A percentile compares a stretch with the other conserved stretches of the same genome.
phyloP scores from a whole-genome alignment of 1,284 basidiomycete species.

The Apiotrichum mycotoxinovorans region DNA sequence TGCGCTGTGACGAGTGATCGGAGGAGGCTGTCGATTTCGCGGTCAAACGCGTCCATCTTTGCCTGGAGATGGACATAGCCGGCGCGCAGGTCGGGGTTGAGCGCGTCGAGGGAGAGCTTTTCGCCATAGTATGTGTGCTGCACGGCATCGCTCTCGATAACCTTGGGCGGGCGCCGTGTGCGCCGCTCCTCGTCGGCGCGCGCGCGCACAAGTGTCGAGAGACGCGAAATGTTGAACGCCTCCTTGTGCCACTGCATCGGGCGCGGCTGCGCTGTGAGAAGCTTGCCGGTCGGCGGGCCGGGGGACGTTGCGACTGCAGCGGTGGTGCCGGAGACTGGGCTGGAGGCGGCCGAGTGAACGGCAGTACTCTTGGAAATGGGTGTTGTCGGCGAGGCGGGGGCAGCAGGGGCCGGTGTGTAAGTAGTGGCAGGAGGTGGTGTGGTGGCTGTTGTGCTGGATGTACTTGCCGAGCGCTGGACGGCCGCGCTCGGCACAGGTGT shows the following conservation, averaged over 20 bases:
- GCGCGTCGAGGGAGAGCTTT: conserved; percentile 53
- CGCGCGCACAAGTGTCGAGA: conserved; percentile 37
- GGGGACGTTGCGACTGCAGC: conserved; percentile 20
- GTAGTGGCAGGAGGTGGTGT: too few relatives aligned
- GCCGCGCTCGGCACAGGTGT: background rate
- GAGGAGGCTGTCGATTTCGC: conserved; percentile 68
- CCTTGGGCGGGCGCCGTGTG: conserved; percentile 1
- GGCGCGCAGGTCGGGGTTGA: conserved; percentile 69
- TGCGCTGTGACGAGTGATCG: conserved; percentile 16
- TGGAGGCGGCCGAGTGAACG: background rate
- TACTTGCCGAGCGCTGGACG: too few relatives aligned
- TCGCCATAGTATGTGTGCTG: conserved; percentile 70
- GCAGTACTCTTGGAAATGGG: background rate
- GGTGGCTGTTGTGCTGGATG: background rate
- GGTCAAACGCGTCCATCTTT: conserved; percentile 68
- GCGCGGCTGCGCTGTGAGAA: conserved; percentile 5
- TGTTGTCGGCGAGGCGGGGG: too few relatives aligned
- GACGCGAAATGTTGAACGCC: conserved; percentile 45
- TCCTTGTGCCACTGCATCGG: conserved; percentile 45
- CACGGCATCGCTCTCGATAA: conserved; percentile 57
- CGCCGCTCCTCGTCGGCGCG: conserved; percentile 24
- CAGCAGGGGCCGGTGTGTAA: too few relatives aligned
- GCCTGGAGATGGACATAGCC: conserved; percentile 67
- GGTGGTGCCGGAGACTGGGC: background rate
- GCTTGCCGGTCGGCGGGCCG: conserved; percentile 53